Percentiles rank a stretch among this genome's conserved stretches.
Conservation (phyloP, 139 green algal genomes). For the Chlamydomonas eustigma region DNA sequence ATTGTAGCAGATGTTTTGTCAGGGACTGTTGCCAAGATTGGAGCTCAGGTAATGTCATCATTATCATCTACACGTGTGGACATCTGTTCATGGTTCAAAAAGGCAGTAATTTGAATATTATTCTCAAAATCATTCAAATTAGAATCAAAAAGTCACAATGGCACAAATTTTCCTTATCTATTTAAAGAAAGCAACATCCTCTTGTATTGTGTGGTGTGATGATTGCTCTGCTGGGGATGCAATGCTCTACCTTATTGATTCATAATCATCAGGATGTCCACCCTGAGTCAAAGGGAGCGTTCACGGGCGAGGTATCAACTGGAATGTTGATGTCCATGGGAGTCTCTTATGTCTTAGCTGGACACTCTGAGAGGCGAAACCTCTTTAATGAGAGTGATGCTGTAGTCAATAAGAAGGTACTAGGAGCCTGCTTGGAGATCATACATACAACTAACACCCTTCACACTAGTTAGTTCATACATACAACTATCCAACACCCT, state of each 20-base stretch:
- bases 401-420: conserved; percentile 2
- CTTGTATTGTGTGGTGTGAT: no score
- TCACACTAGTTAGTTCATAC: no score
- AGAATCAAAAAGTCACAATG: no score
- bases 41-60: conserved; percentile 15
- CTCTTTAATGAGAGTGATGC: conserved; percentile 1
- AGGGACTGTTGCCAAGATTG: neutral
- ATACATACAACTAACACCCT: no score
- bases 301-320: conserved; percentile 3
- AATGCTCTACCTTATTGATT: no score
- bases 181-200: no score
- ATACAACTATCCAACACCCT: no score
- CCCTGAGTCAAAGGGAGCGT: conserved; percentile 10
- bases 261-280: conserved; percentile 15
- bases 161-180: no score
- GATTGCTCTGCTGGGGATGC: no score
- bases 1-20: neutral
- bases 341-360: neutral
- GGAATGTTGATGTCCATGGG: conserved; percentile 2
- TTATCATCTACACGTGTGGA: conserved; percentile 2
- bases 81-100: no score
- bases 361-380: conserved; percentile 2
- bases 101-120: no score
- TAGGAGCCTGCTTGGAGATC: neutral
- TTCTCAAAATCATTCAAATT: no score